phyloP scores from a whole-genome alignment of 768 basidiomycete genomes.

The Polyporus arcularius region DNA sequence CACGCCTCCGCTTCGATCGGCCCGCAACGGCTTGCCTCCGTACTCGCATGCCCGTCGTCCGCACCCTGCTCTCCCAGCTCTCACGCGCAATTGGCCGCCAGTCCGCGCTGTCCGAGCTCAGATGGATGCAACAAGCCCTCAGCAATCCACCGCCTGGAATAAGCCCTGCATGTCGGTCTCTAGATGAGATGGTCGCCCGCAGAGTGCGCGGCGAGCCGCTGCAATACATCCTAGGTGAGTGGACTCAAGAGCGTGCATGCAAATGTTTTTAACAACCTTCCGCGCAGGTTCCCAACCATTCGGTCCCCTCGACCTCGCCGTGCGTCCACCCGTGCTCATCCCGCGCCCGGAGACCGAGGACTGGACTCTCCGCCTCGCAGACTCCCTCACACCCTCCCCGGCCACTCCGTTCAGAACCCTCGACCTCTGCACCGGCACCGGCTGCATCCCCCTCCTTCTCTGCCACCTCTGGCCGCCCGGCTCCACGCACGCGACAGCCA shows the following conservation, averaged over 20 bases:
- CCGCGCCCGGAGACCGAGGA: constrained; percentile 95
- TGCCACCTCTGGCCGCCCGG: constrained; percentile 63
- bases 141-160: neutral
- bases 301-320: constrained; percentile 74
- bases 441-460: constrained; percentile 88
- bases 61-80: constrained; percentile 31
- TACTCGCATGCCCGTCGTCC: neutral
- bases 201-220: constrained; percentile 75
- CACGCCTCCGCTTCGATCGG: constrained; percentile 13
- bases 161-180: constrained; percentile 18
- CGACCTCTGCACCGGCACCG: constrained; percentile 93
- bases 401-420: constrained; percentile 48
- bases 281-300: constrained; percentile 79
- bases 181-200: constrained; percentile 54
- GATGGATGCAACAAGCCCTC: constrained; percentile 48
- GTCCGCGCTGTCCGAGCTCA: constrained; percentile 43
- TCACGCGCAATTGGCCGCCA: constrained; percentile 35
- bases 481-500: constrained; percentile 54
- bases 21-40: neutral
- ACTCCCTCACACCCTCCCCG: constrained; percentile 38
- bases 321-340: constrained; percentile 82
- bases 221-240: constrained; percentile 86
- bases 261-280: too few relatives aligned
- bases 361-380: constrained; percentile 67
- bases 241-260: neutral